Evolutionary conservation across 139 green algal species (phyloP), one percentile per base, ranked within the genome.

Genomic region (Chlamydomonas schloesseri): DNA sequence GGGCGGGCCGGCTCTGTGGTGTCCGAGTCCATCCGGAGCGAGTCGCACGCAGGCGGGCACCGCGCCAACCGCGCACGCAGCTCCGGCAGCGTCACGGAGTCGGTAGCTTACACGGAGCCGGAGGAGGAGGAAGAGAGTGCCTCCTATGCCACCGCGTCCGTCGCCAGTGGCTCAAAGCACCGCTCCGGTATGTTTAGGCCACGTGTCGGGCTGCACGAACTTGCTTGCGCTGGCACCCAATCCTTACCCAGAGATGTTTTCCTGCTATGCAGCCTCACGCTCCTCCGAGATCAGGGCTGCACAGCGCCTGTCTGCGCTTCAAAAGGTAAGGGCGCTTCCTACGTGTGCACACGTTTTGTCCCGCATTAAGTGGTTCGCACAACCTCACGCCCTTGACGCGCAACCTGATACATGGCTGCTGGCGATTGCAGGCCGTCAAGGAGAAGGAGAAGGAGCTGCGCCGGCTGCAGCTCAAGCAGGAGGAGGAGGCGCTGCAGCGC

Each of bases 401-500:
- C 50, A 57, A 11, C 58, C 58, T 65, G 14, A 70, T 8, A 37
- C 10, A 37, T 11, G 58, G 58, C 20, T 29, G 8, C 65, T 37
- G 4, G 42, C 8, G n/a, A 29, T 21, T 13, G 42, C 37, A 68
- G 53, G 53, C 73, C 0, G 53, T 81, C 5, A 2, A 0, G 11
- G 73, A 53, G 6, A 68, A 69, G 31, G 73, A 81, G 73, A 69
- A 69, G 33, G 73, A 68, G 73, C 31, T 81, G 33, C 50, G 50
- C 17, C 73, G 73, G 2, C 31, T 81, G 53, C 50, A 81, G 53
- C 9, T 3, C 23, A 42, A 88, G 73, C 36, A 57, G 15, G 42
- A 80, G 37, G 58, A 72, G 73, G 26, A 72, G 58, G 47, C 72
- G 50, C 26, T 88, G 60, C 18, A 82, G 64, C n/a, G 11, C 47